Percentiles rank a stretch among this genome's conserved stretches.
These are phyloP conservation scores for Cordyceps pruinosa DNA, from an alignment of 2,329 filamentous ascomycete species.

Conservation along the genomic window DNA sequence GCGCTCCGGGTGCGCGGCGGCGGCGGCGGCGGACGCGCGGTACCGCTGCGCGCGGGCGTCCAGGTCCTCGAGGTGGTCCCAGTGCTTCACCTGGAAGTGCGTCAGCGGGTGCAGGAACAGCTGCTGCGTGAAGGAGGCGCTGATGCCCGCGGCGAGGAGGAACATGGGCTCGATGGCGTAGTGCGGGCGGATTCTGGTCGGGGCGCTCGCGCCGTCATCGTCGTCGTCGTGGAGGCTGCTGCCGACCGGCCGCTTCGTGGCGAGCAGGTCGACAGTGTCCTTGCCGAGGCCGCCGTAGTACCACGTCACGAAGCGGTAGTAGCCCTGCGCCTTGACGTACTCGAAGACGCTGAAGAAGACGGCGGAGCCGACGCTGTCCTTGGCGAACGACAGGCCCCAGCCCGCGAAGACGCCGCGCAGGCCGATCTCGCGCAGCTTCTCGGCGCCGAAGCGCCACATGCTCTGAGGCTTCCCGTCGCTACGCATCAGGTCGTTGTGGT, in stretches of 20 bases:
- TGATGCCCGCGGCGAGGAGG: slow-evolving; percentile 59
- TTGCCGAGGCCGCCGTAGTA: slow-evolving; percentile 57
- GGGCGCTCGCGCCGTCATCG: slow-evolving; percentile 18
- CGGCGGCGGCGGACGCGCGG: slow-evolving; percentile 24
- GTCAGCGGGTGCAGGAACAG: slow-evolving; percentile 63
- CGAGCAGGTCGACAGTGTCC: slow-evolving; percentile 44
- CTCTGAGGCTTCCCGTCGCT: slow-evolving; percentile 43
- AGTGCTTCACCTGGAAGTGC: slow-evolving; percentile 65
- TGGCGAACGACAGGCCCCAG: slow-evolving; percentile 60
- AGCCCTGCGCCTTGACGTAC: slow-evolving; percentile 64
- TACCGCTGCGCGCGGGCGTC: slow-evolving; percentile 52
- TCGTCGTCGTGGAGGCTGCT: slow-evolving; percentile 11
- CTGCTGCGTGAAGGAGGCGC: slow-evolving; percentile 63
- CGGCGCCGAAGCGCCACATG: slow-evolving; percentile 66
- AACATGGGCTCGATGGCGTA: slow-evolving; percentile 70
- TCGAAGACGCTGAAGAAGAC: slow-evolving; percentile 72
- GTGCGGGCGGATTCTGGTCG: slow-evolving; percentile 59
- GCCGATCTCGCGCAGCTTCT: slow-evolving; percentile 62
- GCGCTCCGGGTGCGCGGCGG: slow-evolving; percentile 23
- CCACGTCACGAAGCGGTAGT: slow-evolving; percentile 63
- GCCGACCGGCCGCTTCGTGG: slow-evolving; percentile 35
- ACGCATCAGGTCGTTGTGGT: slow-evolving; percentile 44
- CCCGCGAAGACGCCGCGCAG: slow-evolving; percentile 66
- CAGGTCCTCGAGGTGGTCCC: slow-evolving; percentile 64
- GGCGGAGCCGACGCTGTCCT: slow-evolving; percentile 62